These are phyloP conservation scores for Dryas octopetala DNA, from an alignment of 306 rosid genomes.

Conservation along the genomic window DNA sequence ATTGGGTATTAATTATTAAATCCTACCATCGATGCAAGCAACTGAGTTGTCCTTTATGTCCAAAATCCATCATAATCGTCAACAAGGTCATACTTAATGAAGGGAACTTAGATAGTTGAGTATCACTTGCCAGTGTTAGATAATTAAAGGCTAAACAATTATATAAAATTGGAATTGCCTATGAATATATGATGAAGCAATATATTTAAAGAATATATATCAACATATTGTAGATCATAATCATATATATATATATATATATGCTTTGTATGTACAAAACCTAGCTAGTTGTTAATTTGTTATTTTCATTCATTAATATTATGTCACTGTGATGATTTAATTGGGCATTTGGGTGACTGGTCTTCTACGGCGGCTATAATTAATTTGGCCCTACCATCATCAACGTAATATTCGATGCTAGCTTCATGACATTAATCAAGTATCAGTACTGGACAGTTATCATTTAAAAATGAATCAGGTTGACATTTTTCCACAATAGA, in stretches of 20 bases:
- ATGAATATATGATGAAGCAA: too few species aligned
- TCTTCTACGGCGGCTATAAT: constrained; percentile 15
- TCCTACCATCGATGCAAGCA: not conserved
- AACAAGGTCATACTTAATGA: not conserved
- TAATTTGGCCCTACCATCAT: constrained; percentile 3
- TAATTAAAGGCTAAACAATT: not conserved
- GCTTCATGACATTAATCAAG: not conserved
- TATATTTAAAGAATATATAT: too few species aligned
- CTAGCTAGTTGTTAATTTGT: too few species aligned
- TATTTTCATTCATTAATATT: not conserved
- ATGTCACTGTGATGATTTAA: not conserved
- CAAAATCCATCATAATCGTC: not conserved
- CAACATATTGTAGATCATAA: too few species aligned
- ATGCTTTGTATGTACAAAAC: too few species aligned
- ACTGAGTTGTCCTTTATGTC: not conserved
- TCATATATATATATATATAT: too few species aligned
- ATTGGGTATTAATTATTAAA: not conserved
- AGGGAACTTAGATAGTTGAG: not conserved
- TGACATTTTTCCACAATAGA: not conserved
- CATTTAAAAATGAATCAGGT: not conserved
- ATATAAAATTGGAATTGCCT: too few species aligned
- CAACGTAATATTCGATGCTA: constrained; percentile 1
- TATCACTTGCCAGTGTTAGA: not conserved
- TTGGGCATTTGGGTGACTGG: not conserved
- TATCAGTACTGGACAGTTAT: not conserved